Evolutionary conservation across 768 basidiomycete species (phyloP).

Genomic region (Coprinopsis cinerea): DNA sequence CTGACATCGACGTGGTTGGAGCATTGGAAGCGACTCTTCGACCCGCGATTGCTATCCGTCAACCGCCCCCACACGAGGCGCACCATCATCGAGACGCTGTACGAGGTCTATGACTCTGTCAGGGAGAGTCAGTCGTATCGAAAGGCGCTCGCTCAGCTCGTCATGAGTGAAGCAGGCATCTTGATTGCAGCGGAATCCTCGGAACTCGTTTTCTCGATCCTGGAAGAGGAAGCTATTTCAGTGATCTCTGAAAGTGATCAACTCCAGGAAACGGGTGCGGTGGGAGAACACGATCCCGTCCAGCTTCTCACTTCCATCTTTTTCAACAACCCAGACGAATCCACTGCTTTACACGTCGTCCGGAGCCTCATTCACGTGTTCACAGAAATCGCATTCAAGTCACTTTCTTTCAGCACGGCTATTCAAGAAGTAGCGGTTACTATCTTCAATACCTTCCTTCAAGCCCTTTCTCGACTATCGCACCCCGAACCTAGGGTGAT

Average conservation of each 20-base stretch:
- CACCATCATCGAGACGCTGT: slow-evolving; percentile 52
- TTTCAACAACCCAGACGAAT: slow-evolving; percentile 1
- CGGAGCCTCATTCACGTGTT: slow-evolving; percentile 62
- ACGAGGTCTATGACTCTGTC: slow-evolving; percentile 56
- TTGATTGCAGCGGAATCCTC: slow-evolving; percentile 28
- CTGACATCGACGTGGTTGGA: slow-evolving; percentile 66
- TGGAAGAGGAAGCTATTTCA: slow-evolving; percentile 65
- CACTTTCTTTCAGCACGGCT: slow-evolving; percentile 40
- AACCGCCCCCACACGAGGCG: slow-evolving; percentile 47
- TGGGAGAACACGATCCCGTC: slow-evolving; percentile 51
- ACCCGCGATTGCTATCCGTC: slow-evolving; percentile 33
- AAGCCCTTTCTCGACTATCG: slow-evolving; percentile 38
- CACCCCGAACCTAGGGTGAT: slow-evolving; percentile 60
- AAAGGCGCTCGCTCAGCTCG: slow-evolving; percentile 43
- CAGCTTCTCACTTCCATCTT: slow-evolving; percentile 60
- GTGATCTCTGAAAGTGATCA: slow-evolving; percentile 47
- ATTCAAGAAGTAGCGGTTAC: slow-evolving; percentile 49
- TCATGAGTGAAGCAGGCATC: slow-evolving; percentile 39
- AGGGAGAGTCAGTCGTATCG: slow-evolving; percentile 67
- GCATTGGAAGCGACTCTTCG: slow-evolving; percentile 57
- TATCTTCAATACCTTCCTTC: slow-evolving; percentile 48
- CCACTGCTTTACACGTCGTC: slow-evolving; percentile 31
- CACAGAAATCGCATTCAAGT: slow-evolving; percentile 65
- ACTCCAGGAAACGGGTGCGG: too few relatives aligned
- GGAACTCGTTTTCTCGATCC: slow-evolving; percentile 48